These are phyloP conservation scores for Alternaria sp. DNA, from an alignment of 2,329 filamentous ascomycete species.

Conservation along the genomic window DNA sequence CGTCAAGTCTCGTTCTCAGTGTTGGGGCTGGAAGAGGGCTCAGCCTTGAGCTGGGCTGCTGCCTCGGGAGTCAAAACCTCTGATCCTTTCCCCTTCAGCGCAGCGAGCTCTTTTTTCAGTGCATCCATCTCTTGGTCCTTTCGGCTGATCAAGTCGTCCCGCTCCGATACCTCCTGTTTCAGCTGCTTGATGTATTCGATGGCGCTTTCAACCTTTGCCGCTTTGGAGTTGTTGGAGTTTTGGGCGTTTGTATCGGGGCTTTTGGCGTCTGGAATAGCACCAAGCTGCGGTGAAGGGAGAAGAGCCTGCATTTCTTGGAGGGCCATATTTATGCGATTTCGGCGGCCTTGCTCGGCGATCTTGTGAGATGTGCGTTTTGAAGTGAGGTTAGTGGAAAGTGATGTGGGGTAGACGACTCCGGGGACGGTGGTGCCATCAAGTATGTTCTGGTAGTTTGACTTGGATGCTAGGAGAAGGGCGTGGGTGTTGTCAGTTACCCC, in stretches of 20 bases:
- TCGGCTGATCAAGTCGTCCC: constrained; percentile 67
- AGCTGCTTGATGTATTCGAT: constrained; percentile 93
- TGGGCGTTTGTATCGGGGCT: constrained; percentile 47
- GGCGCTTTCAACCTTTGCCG: constrained; percentile 94
- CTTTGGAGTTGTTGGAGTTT: constrained; percentile 71
- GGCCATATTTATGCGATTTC: constrained; percentile 94
- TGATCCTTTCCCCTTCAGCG: constrained; percentile 30
- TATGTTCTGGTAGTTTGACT: constrained; percentile 98
- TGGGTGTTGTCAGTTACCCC: constrained; percentile 64
- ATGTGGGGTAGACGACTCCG: constrained; percentile 87
- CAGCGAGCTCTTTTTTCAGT: constrained; percentile 58
- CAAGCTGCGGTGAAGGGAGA: constrained; percentile 65
- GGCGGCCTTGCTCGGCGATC: constrained; percentile 92
- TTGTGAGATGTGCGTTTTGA: constrained; percentile 98
- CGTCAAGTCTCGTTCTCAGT: constrained; percentile 21
- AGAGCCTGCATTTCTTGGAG: constrained; percentile 89
- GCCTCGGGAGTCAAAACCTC: constrained; percentile 12
- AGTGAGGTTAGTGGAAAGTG: constrained; percentile 89
- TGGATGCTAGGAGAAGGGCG: constrained; percentile 82
- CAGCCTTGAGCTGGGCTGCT: constrained; percentile 17
- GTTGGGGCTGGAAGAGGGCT: constrained; percentile 18
- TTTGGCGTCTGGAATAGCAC: constrained; percentile 33
- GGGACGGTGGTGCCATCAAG: constrained; percentile 90
- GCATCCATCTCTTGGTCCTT: constrained; percentile 67
- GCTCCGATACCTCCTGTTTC: constrained; percentile 72